A percentile compares a stretch with the other conserved stretches of the same genome.
Conservation (phyloP, 352 stramenopile genomes). For the Nothophytophthora sp. region DNA sequence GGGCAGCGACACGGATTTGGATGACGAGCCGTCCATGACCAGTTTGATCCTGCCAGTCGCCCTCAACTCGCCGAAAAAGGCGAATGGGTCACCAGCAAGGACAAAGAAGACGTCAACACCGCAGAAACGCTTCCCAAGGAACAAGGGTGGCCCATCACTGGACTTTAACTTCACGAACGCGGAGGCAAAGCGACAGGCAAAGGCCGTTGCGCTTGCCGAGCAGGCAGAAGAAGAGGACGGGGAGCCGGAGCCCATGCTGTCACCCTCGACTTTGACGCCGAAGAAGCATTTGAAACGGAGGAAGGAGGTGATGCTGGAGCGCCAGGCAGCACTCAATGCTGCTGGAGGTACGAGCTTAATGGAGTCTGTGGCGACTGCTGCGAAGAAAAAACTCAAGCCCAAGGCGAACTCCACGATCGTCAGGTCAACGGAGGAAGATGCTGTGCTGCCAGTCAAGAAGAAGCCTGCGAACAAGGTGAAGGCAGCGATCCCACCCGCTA, state of each 20-base stretch:
- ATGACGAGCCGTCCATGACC: slow-evolving; percentile 40
- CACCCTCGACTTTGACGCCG: slow-evolving; percentile 5
- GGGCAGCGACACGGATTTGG: slow-evolving; percentile 58
- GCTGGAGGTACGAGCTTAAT: slow-evolving; percentile 14
- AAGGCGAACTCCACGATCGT: slow-evolving; percentile 2
- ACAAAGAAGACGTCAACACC: slow-evolving; percentile 27
- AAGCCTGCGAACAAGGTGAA: slow-evolving; percentile 7
- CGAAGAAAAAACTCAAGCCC: slow-evolving; percentile 5
- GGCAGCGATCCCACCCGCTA: too few species aligned
- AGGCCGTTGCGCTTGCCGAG: slow-evolving; percentile 20
- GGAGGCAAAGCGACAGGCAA: slow-evolving; percentile 34
- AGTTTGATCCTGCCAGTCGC: slow-evolving; percentile 55
- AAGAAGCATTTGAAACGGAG: slow-evolving; percentile 43
- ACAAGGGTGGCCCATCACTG: slow-evolving; percentile 21
- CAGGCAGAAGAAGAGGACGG: slow-evolving; percentile 19
- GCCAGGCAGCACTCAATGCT: slow-evolving; percentile 7
- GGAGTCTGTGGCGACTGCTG: slow-evolving; percentile 12
- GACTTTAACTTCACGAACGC: slow-evolving; percentile 61
- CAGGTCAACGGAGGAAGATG: slow-evolving; percentile 4
- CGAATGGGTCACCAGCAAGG: slow-evolving; percentile 9
- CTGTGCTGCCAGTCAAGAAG: slow-evolving; percentile 6
- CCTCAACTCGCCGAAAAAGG: slow-evolving; percentile 26
- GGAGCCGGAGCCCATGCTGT: slow-evolving; percentile 21
- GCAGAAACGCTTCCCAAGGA: slow-evolving; percentile 25
- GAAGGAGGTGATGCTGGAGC: slow-evolving; percentile 26